Base-by-base conservation (phyloP, 1,139 yeast genomes). In the Blastobotrys elegans region DNA sequence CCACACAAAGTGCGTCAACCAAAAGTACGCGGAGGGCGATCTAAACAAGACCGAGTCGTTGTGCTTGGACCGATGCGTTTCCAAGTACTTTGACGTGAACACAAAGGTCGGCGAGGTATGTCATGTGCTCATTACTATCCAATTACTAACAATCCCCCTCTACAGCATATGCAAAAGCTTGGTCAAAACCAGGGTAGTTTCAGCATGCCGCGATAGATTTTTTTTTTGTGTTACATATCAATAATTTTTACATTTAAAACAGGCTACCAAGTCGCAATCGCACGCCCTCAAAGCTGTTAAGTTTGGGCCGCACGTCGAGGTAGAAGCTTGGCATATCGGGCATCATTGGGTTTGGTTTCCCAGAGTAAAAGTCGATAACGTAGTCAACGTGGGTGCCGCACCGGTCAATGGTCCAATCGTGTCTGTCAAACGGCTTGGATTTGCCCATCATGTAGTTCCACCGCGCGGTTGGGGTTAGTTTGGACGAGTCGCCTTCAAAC, bases 31-130 rank as follows among this genome's bases (percentile, higher is more conserved):
- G 50, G 94, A 87, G 51, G 85, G 92, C 48, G 94, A 84, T 30
- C 75, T 92, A 56, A 77, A 77, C 71, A 88, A 87, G 74, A 82
- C 77, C 62, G 98, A 92, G 71, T 80, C 92, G 41, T 75, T 87
- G 50, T 92, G 99, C 69, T 77, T 94, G 58, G 99, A 92, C 72
- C 83, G 98, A 75, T 92, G 99, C 73, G 98, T 92, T 54, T 80
- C 95, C 61, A 92, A 92, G 71, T 92, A 92, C 71, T 94, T 94
- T 61, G 97, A 89, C 62, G 89, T 96, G 57, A 92, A 92, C 68
- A 94, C 88, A 56, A 86, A 89, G 72, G 96, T 94, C 56, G 97
- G 97, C 58, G 97, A 90, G 66, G 65, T 61, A 46, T 55, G 65
- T 60, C 24, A 16, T n/a, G 17, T 17, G 18, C 18, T 18, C 7